A percentile compares a stretch with the other conserved stretches of the same genome.
These are phyloP conservation scores for Alternaria burnsii DNA, from an alignment of 2,329 filamentous ascomycete genomes.

Conservation along the genomic window DNA sequence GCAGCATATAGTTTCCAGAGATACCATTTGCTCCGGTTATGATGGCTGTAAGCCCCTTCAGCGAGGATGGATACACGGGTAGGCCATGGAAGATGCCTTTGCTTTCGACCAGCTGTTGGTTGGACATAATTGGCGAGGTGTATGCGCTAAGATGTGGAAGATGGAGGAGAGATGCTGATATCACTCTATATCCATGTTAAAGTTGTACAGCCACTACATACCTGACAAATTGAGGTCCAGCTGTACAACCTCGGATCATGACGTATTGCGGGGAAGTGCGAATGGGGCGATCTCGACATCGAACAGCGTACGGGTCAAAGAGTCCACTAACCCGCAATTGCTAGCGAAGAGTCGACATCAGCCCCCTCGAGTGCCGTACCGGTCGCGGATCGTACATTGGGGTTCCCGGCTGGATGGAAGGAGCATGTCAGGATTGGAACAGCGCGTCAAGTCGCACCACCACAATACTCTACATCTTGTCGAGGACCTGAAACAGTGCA, in stretches of 20 bases:
- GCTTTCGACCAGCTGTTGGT: slow-evolving; percentile 35
- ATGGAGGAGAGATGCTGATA: not conserved
- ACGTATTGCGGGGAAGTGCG: slow-evolving; percentile 27
- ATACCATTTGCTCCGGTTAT: slow-evolving; percentile 65
- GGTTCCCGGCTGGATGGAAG: not conserved
- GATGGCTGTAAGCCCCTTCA: slow-evolving; percentile 59
- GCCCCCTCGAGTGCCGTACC: not conserved
- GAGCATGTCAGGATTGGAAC: not conserved
- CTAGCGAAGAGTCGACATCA: not conserved
- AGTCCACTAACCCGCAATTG: not conserved
- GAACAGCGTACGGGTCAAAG: not conserved
- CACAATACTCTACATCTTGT: not conserved
- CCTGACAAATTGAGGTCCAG: not conserved
- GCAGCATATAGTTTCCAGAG: slow-evolving; percentile 61
- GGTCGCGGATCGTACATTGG: not conserved
- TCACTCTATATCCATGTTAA: not conserved
- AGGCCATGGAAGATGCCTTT: slow-evolving; percentile 61
- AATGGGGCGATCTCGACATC: not conserved
- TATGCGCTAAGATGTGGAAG: not conserved
- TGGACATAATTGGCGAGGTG: slow-evolving; percentile 23
- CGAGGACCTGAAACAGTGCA: not conserved
- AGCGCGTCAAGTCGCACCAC: not conserved
- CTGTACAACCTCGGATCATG: slow-evolving; percentile 25
- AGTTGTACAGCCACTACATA: not conserved
- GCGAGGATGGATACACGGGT: slow-evolving; percentile 54